A percentile compares a stretch with the other conserved stretches of the same genome.
Evolutionary conservation across 257 asterid species (phyloP).

Genomic region (Ilex asprella): DNA sequence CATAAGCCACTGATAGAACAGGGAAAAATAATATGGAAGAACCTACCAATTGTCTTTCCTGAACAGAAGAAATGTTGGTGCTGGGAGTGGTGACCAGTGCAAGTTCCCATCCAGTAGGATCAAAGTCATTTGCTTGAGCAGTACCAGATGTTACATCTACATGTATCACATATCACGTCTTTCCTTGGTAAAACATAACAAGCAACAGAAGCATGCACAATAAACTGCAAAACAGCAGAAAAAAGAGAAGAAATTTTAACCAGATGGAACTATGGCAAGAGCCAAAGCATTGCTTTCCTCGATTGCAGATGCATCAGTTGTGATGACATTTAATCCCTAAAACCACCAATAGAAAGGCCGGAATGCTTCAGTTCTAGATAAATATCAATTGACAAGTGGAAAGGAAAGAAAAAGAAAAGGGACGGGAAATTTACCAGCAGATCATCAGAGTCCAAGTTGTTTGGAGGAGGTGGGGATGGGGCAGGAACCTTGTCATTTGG

Average conservation of each 20-base stretch:
- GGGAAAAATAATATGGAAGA: not conserved
- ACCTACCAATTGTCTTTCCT: slow-evolving; percentile 89
- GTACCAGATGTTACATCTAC: slow-evolving; percentile 52
- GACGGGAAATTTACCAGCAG: slow-evolving; percentile 48
- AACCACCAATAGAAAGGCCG: slow-evolving; percentile 9
- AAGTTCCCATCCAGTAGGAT: slow-evolving; percentile 97
- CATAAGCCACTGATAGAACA: not conserved
- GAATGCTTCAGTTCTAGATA: not conserved
- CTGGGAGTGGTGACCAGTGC: slow-evolving; percentile 89
- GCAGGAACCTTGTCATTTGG: slow-evolving; percentile 37
- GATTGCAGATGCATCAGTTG: slow-evolving; percentile 48
- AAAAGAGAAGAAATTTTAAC: slow-evolving; percentile 23
- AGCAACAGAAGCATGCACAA: not conserved
- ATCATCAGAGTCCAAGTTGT: slow-evolving; percentile 61
- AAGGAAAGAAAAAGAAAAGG: slow-evolving; percentile 1
- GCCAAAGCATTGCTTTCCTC: slow-evolving; percentile 93
- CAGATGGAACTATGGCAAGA: slow-evolving; percentile 83
- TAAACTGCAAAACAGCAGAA: slow-evolving; percentile 1
- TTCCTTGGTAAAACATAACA: slow-evolving; percentile 2
- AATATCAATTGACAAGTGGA: too few relatives aligned
- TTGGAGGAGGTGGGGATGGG: slow-evolving; percentile 41
- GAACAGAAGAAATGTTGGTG: slow-evolving; percentile 65
- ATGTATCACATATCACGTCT: slow-evolving; percentile 7
- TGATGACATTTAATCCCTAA: slow-evolving; percentile 67
- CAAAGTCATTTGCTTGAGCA: slow-evolving; percentile 46